A percentile compares a stretch with the other conserved stretches of the same genome.
phyloP scores from a whole-genome alignment of 2,329 filamentous ascomycete genomes.

The Fusarium nisikadoi region DNA sequence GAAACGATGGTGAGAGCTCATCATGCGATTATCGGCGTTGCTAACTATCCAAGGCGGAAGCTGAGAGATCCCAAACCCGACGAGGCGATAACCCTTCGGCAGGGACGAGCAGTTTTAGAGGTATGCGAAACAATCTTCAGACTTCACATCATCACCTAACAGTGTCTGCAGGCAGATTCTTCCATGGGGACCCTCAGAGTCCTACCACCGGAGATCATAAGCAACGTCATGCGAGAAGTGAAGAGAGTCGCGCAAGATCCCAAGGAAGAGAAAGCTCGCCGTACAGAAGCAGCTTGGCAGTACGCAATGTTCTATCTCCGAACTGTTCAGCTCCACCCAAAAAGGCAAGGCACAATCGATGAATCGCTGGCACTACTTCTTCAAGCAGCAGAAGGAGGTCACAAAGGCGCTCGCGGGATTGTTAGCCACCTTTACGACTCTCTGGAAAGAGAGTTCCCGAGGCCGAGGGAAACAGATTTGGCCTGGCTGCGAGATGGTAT shows the following conservation, averaged over 20 bases:
- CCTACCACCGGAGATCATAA: background rate
- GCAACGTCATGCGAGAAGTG: background rate
- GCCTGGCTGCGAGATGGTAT: background rate
- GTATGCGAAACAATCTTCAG: background rate
- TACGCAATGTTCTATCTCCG: background rate
- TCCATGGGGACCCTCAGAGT: accelerated
- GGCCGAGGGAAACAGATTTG: background rate
- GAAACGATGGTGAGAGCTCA: background rate
- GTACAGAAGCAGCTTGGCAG: background rate
- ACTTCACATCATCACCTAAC: background rate
- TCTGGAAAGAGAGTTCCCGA: accelerated
- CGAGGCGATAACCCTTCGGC: accelerated
- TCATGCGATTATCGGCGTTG: accelerated
- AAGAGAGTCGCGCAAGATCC: accelerated
- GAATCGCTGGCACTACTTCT: background rate
- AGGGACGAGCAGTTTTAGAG: background rate
- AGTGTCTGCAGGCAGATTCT: background rate
- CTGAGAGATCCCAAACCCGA: background rate
- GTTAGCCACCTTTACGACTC: background rate
- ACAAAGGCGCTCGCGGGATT: background rate
- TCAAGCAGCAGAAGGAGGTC: background rate
- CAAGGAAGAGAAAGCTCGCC: accelerated
- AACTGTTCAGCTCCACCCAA: background rate
- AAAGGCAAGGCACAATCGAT: background rate
- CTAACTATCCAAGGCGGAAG: background rate